phyloP scores from a whole-genome alignment of 768 basidiomycete genomes.

The Dictyophora rubrovolvata region DNA sequence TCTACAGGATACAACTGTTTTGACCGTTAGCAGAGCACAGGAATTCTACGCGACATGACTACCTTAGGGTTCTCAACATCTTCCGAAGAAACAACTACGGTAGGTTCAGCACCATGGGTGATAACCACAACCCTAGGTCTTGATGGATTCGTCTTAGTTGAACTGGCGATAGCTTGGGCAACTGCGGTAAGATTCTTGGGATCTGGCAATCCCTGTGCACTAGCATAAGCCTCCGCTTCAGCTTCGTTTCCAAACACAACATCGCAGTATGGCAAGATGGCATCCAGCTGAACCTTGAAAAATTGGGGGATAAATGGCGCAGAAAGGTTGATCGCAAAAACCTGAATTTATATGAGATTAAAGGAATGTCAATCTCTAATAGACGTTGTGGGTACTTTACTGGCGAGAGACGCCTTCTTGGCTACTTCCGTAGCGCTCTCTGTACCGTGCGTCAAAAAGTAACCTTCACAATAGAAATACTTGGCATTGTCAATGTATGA shows the following conservation, averaged over 20 bases:
- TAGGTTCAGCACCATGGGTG: conserved; percentile 80
- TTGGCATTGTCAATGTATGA: conserved; percentile 71
- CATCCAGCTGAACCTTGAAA: conserved; percentile 72
- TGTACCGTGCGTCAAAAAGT: conserved; percentile 91
- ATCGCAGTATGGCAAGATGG: conserved; percentile 77
- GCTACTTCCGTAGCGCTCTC: conserved; percentile 62
- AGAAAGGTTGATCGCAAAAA: conserved; percentile 86
- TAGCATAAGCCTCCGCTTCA: conserved; percentile 84
- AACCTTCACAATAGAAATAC: conserved; percentile 91
- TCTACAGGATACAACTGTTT: conserved; percentile 40
- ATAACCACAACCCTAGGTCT: conserved; percentile 78
- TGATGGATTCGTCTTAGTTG: conserved; percentile 64
- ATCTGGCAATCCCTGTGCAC: conserved; percentile 56
- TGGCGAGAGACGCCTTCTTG: conserved; percentile 61
- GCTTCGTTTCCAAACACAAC: conserved; percentile 93
- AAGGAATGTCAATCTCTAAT: neutral
- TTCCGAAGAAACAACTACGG: conserved; percentile 59
- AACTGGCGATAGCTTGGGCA: conserved; percentile 65
- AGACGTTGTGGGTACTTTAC: conserved; percentile 48
- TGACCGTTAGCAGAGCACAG: too few relatives aligned
- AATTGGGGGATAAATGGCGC: conserved; percentile 97
- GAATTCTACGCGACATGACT: neutral
- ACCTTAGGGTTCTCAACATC: conserved; percentile 42
- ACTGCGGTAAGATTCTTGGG: conserved; percentile 56
- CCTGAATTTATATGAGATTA: conserved; percentile 31